These are phyloP conservation scores for Sporobolus alterniflorus DNA, from an alignment of 202 grass and related monocot genomes.

Conservation along the genomic window DNA sequence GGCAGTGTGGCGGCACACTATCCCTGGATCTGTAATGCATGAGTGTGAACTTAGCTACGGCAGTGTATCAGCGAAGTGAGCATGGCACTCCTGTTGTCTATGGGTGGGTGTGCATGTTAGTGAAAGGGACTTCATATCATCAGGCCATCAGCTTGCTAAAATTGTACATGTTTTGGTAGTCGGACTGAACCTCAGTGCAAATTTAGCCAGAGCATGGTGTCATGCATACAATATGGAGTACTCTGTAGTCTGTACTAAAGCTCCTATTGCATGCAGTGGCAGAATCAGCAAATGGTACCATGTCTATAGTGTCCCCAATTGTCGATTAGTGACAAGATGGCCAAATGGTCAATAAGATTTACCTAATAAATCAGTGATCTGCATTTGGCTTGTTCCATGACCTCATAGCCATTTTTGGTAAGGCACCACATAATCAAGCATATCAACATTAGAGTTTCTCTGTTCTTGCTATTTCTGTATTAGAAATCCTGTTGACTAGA, in stretches of 20 bases:
- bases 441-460: not conserved
- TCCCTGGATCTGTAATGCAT: not conserved
- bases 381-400: not conserved
- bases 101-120: not conserved
- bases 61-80: not conserved
- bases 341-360: not conserved
- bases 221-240: not conserved
- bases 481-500: not conserved
- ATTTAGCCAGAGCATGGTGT: not conserved
- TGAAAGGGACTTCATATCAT: not conserved
- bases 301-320: not conserved
- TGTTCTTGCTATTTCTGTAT: not conserved
- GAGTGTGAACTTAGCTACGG: not conserved
- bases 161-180: not conserved
- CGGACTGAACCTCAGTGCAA: not conserved
- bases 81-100: not conserved
- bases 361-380: not conserved
- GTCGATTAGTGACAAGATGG: not conserved
- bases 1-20: not conserved
- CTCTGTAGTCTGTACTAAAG: not conserved
- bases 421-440: not conserved
- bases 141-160: not conserved
- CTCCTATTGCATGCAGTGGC: not conserved
- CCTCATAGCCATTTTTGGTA: not conserved
- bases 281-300: not conserved